Base-by-base conservation (phyloP, 1,284 basidiomycete species). In the Anthracocystis setariae region DNA sequence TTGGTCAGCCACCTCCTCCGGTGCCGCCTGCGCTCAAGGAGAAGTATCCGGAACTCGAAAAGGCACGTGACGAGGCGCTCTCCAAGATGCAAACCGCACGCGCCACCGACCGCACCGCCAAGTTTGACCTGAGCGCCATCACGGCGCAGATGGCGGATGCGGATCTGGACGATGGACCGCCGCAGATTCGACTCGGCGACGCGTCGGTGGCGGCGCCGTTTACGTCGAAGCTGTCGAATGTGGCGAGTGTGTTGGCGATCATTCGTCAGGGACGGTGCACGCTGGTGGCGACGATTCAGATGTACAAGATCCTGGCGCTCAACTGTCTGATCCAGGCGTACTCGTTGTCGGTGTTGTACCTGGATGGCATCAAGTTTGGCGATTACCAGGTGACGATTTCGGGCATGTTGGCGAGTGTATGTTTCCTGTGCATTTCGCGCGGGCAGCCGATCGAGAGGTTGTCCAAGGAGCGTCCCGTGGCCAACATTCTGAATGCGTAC, bases 281-380 rank as follows among this genome's bases (percentile, higher is more conserved):
- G 46, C 63, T 82, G 25, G 81, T 82, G 8, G 77, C 81, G 7
- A 80, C 78, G 39, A 78, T 80, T 42, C 81, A 82, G 66, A 81
- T 80, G 81, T 80, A 82, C 74, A 82, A 82, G 73, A 82, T 82
- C 39, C 66, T 82, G 7, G 81, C 81, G 44, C 70, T 81, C 43
- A 82, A 82, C 60, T 82, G 81, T 57, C 55, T 82, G 10, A 82
- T 81, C 48, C 74, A 76, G 61, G 81, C 81, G 8, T 79, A 82
- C 58, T 76, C 78, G 44, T 60, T 82, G 12, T 75, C 71, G 46
- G 78, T 80, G 27, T 56, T 79, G 32, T 77, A 82, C 37, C 60
- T 82, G 35, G 79, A 81, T 25, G 80, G 80, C 9, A 80, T 82
- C 71, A 81, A 81, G 63, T 77, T 73, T 46, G 79, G 80, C 40